Evolutionary conservation across 768 basidiomycete species (phyloP), one percentile per base, ranked within the genome.

Genomic region (Lyophyllum semitale): DNA sequence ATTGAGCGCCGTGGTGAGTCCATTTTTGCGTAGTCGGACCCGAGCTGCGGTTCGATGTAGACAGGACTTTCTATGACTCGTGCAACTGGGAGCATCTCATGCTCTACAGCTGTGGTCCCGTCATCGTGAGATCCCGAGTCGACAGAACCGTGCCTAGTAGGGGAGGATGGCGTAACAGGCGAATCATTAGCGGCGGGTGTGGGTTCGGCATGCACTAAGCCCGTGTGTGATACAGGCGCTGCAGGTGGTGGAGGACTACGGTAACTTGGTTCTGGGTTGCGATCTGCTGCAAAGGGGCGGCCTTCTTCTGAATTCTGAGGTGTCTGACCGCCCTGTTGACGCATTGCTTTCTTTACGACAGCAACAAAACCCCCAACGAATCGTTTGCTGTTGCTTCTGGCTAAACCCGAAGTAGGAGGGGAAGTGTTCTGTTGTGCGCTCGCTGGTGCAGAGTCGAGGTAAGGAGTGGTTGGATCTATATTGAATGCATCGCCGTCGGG

Each of bases 21-120:
- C 72, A 74, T 74, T 57, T 68, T 71, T 7, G 66, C 66, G 50
- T 74, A 74, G 57, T 76, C 73, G 15, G 63, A 60, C 17, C 67
- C 63, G 8, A 53, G 72, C 32, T 59, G 61, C 8, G 72, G 71
- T 13, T 66, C 59, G 15, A 67, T 61, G 23, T 58, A 64, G 20
- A 70, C 65, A 8, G 73, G 72, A 23, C 59, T 52, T 4, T 51
- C 55, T 8, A 58, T 56, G 20, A 38, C 32, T 26, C 53, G 47
- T 11, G 42, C 54, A 2, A 43, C 40, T 4, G 55, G 53, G 23
- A 57, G 33, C n/a, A 33, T 17, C 29, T 57, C 51, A 29, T 63
- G 59, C 12, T 47, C 27, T 8, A 59, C 57, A 8, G 15, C 54
- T 3, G 58, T 62, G 15, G 55, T 53, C 2, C 51, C 58, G 37